Evolutionary conservation across 2,329 filamentous ascomycete species (phyloP).

Genomic region (Phialocephala subalpina): DNA sequence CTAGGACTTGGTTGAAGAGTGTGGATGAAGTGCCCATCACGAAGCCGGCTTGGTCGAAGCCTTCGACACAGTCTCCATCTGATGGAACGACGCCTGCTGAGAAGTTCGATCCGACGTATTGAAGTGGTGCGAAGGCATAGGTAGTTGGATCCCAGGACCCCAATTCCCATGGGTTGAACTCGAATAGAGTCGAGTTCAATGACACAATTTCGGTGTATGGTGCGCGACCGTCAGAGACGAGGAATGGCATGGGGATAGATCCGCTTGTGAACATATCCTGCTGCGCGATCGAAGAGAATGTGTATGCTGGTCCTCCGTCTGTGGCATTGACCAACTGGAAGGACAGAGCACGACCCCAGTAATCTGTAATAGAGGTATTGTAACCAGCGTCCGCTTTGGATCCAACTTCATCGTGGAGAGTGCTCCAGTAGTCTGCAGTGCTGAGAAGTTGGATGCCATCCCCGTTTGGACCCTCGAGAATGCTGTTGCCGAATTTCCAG

Average conservation of each 20-base stretch:
- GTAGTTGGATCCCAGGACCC: slow-evolving; percentile 79
- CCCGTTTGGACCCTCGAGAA: slow-evolving; percentile 64
- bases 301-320: slow-evolving; percentile 78
- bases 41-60: slow-evolving; percentile 84
- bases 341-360: slow-evolving; percentile 86
- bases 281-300: slow-evolving; percentile 80
- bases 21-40: slow-evolving; percentile 87
- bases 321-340: slow-evolving; percentile 84
- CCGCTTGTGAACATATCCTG: slow-evolving; percentile 68
- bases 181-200: slow-evolving; percentile 77
- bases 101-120: slow-evolving; percentile 79
- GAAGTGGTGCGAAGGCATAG: slow-evolving; percentile 73
- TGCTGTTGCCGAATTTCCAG: slow-evolving; percentile 70
- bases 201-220: slow-evolving; percentile 68
- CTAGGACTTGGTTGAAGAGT: slow-evolving; percentile 82
- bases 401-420: slow-evolving; percentile 64
- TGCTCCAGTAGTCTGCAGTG: slow-evolving; percentile 67
- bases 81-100: slow-evolving; percentile 64
- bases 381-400: slow-evolving; percentile 71
- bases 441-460: slow-evolving; percentile 60
- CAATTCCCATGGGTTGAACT: slow-evolving; percentile 83
- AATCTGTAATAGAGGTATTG: slow-evolving; percentile 81
- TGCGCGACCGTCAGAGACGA: slow-evolving; percentile 73
- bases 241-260: slow-evolving; percentile 74
- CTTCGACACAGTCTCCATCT: slow-evolving; percentile 70